Conservation (phyloP, 2,329 filamentous ascomycete genomes). For the Alternaria brassicicola region DNA sequence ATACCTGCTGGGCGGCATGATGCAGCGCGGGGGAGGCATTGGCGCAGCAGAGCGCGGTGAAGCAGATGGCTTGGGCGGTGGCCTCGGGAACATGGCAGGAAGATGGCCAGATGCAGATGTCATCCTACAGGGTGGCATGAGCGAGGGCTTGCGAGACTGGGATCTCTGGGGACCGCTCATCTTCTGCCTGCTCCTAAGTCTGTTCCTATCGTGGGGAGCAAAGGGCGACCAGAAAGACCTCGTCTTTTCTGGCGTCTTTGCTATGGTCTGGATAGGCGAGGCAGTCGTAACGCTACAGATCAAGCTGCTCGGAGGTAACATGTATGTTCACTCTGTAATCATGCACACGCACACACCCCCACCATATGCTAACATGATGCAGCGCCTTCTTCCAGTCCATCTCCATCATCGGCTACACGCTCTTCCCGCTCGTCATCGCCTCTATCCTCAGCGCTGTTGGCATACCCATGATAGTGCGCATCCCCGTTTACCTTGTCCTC, state of each 20-base stretch:
- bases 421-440: conserved; percentile 95
- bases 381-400: conserved; percentile 98
- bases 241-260: conserved; percentile 96
- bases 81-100: conserved; percentile 62
- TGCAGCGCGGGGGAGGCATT: conserved; percentile 64
- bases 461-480: conserved; percentile 78
- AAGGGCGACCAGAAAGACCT: conserved; percentile 79
- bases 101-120: conserved; percentile 72
- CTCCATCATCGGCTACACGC: conserved; percentile 97
- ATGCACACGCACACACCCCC: background rate
- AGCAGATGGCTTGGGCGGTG: conserved; percentile 50
- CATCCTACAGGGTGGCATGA: conserved; percentile 75
- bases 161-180: conserved; percentile 97
- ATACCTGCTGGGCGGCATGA: conserved; percentile 78
- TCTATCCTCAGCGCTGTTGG: conserved; percentile 83
- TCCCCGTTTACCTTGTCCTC: conserved; percentile 88
- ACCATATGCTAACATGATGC: conserved; percentile 38
- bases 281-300: conserved; percentile 98
- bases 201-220: conserved; percentile 85
- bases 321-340: conserved; percentile 67
- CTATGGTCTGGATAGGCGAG: conserved; percentile 95
- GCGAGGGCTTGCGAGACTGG: conserved; percentile 90
- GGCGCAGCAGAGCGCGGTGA: conserved; percentile 64
- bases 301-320: conserved; percentile 92
- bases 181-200: conserved; percentile 86